A percentile compares a stretch with the other conserved stretches of the same genome.
Evolutionary conservation across 768 basidiomycete genomes (phyloP).

Genomic region (Boletus barrowsii): DNA sequence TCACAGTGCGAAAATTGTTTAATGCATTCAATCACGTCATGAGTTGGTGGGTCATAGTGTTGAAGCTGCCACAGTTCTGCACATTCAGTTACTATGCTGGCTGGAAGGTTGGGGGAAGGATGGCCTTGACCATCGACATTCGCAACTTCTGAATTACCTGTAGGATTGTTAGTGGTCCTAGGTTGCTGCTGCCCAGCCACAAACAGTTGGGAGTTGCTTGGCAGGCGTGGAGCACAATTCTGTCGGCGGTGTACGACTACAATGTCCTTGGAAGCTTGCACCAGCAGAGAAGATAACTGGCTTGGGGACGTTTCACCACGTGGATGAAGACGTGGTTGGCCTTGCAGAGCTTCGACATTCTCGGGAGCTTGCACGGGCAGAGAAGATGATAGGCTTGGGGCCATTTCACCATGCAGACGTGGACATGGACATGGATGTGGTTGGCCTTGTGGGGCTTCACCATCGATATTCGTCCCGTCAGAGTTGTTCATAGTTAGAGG

Average conservation of each 20-base stretch:
- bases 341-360: too few species aligned
- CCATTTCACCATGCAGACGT: too few species aligned
- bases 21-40: too few species aligned
- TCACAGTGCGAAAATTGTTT: background rate
- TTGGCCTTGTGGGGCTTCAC: too few species aligned
- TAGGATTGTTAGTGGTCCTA: background rate
- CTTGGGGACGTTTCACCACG: too few species aligned
- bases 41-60: background rate
- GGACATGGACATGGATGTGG: too few species aligned
- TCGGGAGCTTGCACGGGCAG: too few species aligned
- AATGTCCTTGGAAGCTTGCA: background rate
- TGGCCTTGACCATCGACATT: background rate
- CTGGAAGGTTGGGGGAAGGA: background rate
- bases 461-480: too few species aligned
- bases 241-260: background rate
- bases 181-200: background rate
- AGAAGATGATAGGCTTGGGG: too few species aligned
- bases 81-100: background rate
- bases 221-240: background rate
- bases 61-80: conserved; percentile 5
- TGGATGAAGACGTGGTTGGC: too few species aligned
- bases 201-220: background rate
- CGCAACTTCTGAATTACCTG: background rate
- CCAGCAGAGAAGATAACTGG: too few species aligned
- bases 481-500: too few species aligned